Conservation (phyloP, 2,329 filamentous ascomycete species). For the Eurotiales sp. region DNA sequence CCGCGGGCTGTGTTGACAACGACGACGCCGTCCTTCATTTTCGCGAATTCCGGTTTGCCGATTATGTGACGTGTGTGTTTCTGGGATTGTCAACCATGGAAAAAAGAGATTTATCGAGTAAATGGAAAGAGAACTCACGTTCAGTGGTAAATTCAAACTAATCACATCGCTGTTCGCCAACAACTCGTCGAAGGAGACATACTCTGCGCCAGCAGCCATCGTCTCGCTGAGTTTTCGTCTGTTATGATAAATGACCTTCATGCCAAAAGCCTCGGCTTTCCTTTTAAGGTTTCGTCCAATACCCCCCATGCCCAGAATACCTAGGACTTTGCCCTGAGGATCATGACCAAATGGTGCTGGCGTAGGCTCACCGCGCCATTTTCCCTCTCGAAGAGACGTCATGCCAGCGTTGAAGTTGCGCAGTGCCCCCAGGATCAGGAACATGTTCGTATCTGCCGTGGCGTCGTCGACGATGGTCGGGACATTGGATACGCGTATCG, state of each 20-base stretch:
- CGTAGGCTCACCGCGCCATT: slow-evolving; percentile 60
- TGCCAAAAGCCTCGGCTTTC: slow-evolving; percentile 72
- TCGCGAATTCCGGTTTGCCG: slow-evolving; percentile 63
- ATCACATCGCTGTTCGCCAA: slow-evolving; percentile 69
- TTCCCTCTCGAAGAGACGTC: slow-evolving; percentile 59
- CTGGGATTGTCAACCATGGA: slow-evolving; percentile 26
- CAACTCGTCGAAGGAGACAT: slow-evolving; percentile 67
- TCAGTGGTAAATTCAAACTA: slow-evolving; percentile 75
- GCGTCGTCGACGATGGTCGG: slow-evolving; percentile 78
- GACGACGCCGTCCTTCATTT: slow-evolving; percentile 74
- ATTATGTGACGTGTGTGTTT: slow-evolving; percentile 72
- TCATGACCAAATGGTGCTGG: slow-evolving; percentile 65
- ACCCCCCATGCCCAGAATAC: slow-evolving; percentile 81
- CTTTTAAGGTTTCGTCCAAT: slow-evolving; percentile 74
- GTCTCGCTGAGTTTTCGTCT: slow-evolving; percentile 58
- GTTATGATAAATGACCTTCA: slow-evolving; percentile 73
- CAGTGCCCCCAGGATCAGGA: slow-evolving; percentile 74
- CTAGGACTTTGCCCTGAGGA: slow-evolving; percentile 72
- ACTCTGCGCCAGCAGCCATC: slow-evolving; percentile 36
- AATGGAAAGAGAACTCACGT: slow-evolving; percentile 54
- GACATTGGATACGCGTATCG: slow-evolving; percentile 71
- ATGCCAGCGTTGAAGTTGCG: slow-evolving; percentile 69
- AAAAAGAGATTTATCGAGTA: no score
- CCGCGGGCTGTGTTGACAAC: slow-evolving; percentile 81
- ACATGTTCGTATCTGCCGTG: slow-evolving; percentile 77